A percentile compares a stretch with the other conserved stretches of the same genome.
phyloP scores from a whole-genome alignment of 495 filamentous ascomycete genomes.

The Aspergillus nanangensis region DNA sequence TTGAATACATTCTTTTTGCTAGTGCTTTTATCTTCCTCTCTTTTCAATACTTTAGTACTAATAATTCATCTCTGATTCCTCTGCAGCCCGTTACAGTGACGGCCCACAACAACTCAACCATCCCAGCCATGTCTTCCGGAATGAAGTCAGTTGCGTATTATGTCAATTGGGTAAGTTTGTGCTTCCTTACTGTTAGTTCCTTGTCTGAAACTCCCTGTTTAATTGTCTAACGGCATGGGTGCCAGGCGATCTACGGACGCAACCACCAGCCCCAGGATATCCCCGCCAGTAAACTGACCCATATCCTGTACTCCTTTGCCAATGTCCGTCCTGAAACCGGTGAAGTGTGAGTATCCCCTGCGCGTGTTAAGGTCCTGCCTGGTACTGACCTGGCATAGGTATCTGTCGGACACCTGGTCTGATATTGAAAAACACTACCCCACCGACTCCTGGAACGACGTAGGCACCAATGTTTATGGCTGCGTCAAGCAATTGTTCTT shows the following conservation, averaged over 20 bases:
- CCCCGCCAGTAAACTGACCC: slow-evolving; percentile 82
- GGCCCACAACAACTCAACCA: slow-evolving; percentile 10
- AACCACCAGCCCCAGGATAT: slow-evolving; percentile 84
- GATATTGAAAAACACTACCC: slow-evolving; percentile 83
- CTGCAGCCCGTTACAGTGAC: slow-evolving; percentile 5
- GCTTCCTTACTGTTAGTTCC: too few relatives aligned
- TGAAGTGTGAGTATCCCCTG: slow-evolving; percentile 57
- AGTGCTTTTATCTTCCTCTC: slow-evolving; percentile 12
- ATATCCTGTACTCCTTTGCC: slow-evolving; percentile 88
- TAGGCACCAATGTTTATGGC: slow-evolving; percentile 42
- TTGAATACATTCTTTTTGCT: slow-evolving; percentile 5
- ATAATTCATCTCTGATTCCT: slow-evolving; percentile 6
- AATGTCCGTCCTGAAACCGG: slow-evolving; percentile 72
- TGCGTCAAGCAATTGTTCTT: slow-evolving; percentile 93
- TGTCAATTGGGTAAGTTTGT: slow-evolving; percentile 51
- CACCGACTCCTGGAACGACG: slow-evolving; percentile 42
- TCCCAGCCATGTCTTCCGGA: slow-evolving; percentile 26
- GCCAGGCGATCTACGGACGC: slow-evolving; percentile 83
- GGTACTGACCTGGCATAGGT: slow-evolving; percentile 32
- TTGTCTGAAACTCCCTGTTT: too few relatives aligned
- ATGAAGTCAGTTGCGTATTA: slow-evolving; percentile 49
- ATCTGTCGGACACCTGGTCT: slow-evolving; percentile 78
- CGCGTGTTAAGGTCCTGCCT: neutral
- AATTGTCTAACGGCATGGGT: too few relatives aligned
- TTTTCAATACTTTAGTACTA: slow-evolving; percentile 19